Base-by-base conservation (phyloP, 208 protist species). In the Acanthamoeba royreba region DNA sequence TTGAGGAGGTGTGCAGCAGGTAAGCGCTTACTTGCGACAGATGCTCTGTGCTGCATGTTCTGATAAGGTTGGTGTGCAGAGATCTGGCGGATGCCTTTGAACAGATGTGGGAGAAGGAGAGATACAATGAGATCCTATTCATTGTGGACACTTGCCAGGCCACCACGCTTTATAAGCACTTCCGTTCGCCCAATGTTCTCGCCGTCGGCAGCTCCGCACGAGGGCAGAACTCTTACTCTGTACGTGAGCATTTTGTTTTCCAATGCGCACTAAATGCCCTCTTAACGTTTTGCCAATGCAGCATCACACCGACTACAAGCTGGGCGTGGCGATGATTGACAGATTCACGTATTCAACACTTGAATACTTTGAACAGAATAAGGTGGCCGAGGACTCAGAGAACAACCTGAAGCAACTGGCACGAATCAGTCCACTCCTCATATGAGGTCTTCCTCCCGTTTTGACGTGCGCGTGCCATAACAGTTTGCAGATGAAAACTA, bases 91-190 rank as follows among this genome's bases (percentile, higher is more conserved):
- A 99, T 85, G 98, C 98, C n/a, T 96, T 99, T 46, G 96, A 97
- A 95, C 98, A 99, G 96, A 99, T 99, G 98, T 95, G 97, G 47
- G 93, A 98, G 94, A 98, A 99, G 95, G 96, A 97, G 33, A 96
- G 98, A 40, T 99, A 98, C 96, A 96, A 96, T 43, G 97, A 98
- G 40, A 94, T 99, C 4, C 93, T 99, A 22, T 98, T 99, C 74
- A 95, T 99, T 22, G 96, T 98, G 1, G 99, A 99, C 95, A 99
- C 99, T 5, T 99, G 99, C 95, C 98, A 99, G 72, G 90, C 90
- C 61, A 85, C 74, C 72, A 93, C 90, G 43, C 45, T 95, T 38
- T 94, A 66, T 63, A 46, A 94, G 28, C 66, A 92, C 66, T 63
- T 97, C 52, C 86, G 96, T 49, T 96, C 96, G 40, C 95, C 95